A percentile compares a stretch with the other conserved stretches of the same genome.
These are phyloP conservation scores for Neoascochyta sp. DNA, from an alignment of 2,329 filamentous ascomycete genomes.

Conservation along the genomic window DNA sequence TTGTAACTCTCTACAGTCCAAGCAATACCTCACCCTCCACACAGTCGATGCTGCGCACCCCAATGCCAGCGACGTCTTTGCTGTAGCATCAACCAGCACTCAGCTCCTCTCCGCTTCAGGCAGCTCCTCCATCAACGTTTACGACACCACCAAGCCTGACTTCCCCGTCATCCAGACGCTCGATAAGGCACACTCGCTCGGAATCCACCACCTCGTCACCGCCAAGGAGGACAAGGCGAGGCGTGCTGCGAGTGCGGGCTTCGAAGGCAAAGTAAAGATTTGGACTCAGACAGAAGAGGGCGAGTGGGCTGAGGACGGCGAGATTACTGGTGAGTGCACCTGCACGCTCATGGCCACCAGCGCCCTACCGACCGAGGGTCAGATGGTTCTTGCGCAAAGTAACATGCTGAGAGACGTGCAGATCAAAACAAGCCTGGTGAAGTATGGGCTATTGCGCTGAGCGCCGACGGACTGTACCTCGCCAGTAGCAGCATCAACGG, in stretches of 20 bases:
- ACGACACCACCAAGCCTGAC: conserved; percentile 66
- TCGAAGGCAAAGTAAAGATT: conserved; percentile 81
- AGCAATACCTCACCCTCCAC: conserved; percentile 94
- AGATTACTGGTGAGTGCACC: conserved; percentile 43
- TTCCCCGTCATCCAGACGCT: conserved; percentile 79
- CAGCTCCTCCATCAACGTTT: conserved; percentile 73
- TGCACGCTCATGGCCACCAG: too few relatives aligned
- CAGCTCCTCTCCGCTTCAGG: conserved; percentile 81
- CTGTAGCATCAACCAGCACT: conserved; percentile 69
- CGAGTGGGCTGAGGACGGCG: conserved; percentile 51
- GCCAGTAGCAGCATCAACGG: conserved; percentile 88
- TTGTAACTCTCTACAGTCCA: conserved; percentile 65
- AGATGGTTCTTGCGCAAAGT: too few relatives aligned
- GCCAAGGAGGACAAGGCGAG: conserved; percentile 58
- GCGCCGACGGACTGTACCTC: conserved; percentile 75
- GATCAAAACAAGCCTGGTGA: conserved; percentile 62
- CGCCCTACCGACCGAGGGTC: too few relatives aligned
- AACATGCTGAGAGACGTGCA: conserved; percentile 19
- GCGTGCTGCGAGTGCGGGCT: conserved; percentile 77
- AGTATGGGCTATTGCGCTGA: conserved; percentile 84
- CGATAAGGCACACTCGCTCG: conserved; percentile 74
- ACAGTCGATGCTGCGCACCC: conserved; percentile 84
- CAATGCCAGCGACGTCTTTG: conserved; percentile 69
- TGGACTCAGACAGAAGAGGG: conserved; percentile 61
- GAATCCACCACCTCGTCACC: conserved; percentile 84